Evolutionary conservation across 352 stramenopile genomes (phyloP).

Genomic region (Globisporangium alternatum): DNA sequence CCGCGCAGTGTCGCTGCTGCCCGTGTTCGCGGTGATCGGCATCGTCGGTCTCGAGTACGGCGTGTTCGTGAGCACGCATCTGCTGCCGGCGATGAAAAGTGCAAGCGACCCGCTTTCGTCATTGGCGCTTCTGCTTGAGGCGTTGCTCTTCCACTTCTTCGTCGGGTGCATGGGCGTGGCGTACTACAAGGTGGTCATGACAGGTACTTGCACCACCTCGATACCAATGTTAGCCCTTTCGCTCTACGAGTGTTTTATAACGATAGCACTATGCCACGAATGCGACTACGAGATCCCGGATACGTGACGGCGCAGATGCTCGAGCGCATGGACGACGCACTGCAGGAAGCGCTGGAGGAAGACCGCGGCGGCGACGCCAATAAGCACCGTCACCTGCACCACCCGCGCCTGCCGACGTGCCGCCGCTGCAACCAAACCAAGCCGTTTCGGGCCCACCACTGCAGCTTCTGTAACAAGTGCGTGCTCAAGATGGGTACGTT

Average conservation of each 20-base stretch:
- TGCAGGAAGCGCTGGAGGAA: constrained; percentile 63
- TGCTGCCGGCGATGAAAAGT: constrained; percentile 31
- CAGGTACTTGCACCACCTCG: constrained; percentile 31
- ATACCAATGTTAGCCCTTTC: neutral
- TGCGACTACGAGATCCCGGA: constrained; percentile 45
- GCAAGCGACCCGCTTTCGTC: constrained; percentile 11
- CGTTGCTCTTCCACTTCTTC: constrained; percentile 57
- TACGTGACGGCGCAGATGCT: constrained; percentile 70
- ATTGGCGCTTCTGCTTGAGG: constrained; percentile 33
- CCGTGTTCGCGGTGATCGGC: constrained; percentile 55
- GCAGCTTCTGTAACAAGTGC: constrained; percentile 83
- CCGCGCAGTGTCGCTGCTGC: constrained; percentile 55
- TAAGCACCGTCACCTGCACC: neutral
- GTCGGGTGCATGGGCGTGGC: constrained; percentile 43
- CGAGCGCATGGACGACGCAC: constrained; percentile 53
- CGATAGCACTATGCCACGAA: neutral
- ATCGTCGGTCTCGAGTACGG: constrained; percentile 73
- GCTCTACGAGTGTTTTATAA: neutral
- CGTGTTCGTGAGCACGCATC: constrained; percentile 53
- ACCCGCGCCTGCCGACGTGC: constrained; percentile 32
- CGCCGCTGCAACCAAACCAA: constrained; percentile 69
- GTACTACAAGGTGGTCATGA: constrained; percentile 76
- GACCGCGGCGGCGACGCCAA: constrained; percentile 18
- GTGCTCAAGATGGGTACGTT: constrained; percentile 81
- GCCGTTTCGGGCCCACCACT: constrained; percentile 81